Conservation (phyloP, 371 early-diverging fungal species). For the Actinomortierella wolfii region DNA sequence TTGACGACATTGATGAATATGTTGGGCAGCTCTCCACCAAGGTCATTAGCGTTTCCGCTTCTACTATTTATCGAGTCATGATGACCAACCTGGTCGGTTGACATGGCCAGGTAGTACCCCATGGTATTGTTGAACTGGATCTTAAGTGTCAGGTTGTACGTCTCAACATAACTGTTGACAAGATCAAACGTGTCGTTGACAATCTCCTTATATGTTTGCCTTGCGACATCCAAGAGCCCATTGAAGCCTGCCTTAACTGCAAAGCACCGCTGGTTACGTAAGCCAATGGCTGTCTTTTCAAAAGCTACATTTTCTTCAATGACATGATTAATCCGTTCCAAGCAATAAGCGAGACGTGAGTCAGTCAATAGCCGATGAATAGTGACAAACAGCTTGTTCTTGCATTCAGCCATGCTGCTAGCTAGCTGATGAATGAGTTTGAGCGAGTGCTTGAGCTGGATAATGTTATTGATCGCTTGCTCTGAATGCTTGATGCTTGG, state of each 20-base stretch:
- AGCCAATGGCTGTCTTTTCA: constrained; percentile 73
- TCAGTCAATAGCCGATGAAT: constrained; percentile 45
- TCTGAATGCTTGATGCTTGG: constrained; percentile 64
- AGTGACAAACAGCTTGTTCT: constrained; percentile 50
- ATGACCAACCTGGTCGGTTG: constrained; percentile 39
- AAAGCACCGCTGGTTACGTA: constrained; percentile 86
- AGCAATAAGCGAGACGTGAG: constrained; percentile 42
- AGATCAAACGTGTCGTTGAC: constrained; percentile 83
- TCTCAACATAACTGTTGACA: constrained; percentile 62
- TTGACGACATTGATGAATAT: constrained; percentile 64
- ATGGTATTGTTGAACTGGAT: constrained; percentile 61
- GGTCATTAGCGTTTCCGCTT: no score
- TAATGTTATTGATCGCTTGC: constrained; percentile 73
- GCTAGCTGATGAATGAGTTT: constrained; percentile 48
- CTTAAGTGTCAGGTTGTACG: constrained; percentile 64
- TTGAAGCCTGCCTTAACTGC: constrained; percentile 86
- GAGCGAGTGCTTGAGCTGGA: constrained; percentile 71
- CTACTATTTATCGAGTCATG: background rate
- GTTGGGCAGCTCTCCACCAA: constrained; percentile 46
- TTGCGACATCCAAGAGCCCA: constrained; percentile 89
- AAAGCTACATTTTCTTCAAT: constrained; percentile 71
- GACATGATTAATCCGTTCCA: constrained; percentile 50
- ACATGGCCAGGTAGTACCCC: constrained; percentile 68
- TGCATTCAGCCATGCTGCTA: constrained; percentile 30
- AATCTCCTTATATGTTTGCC: constrained; percentile 85